Base-by-base conservation (phyloP, 441 rosid species). In the Erodium moschatum region DNA sequence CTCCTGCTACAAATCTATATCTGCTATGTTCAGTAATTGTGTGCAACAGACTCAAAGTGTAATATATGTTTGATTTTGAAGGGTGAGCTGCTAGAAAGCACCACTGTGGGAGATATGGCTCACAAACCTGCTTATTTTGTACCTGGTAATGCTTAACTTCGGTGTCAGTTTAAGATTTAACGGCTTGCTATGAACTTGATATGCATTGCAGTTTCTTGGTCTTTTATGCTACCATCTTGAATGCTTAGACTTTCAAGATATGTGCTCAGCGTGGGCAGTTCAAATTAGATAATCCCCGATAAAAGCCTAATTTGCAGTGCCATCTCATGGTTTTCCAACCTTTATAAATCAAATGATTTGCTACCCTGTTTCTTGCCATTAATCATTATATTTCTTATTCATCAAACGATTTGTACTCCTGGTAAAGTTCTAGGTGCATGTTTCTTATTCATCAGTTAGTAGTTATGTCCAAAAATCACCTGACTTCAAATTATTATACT, bases 101-200 rank as follows among this genome's bases (percentile, higher is more conserved):
- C 97, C 35, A 76, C 78, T 19, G 96, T 90, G 70, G 95, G 93
- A 70, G 95, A 85, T 73, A 87, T 90, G 97, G 98, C 99, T 81
- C 98, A 95, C 74, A 95, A 92, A 74, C 99, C 99, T 73, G 96
- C 99, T 38, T 95, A 85, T 80, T 95, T 92, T 35, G 97, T 95
- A 62, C 99, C 98, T 8, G 98, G 98, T 92, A 92, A 84, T 69
- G 42, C 64, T 74, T 52, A 42, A 44, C 33, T 60, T 65, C 24
- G 12, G 5, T 44, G 66, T 69, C 74, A 4, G 50, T 35, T 60
- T 65, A n/a, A 18, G 54, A 44, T 69, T 74, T 56, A 31, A 50
- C 18, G 68, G 18, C 3, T 7, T 42, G 48, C 12, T 42, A 8
- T 42, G 48, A 42, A 42, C 48, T 8, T 42, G 12, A 40, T 42